phyloP scores from a whole-genome alignment of 179 eudicot species.

The Patellifolia procumbens region DNA sequence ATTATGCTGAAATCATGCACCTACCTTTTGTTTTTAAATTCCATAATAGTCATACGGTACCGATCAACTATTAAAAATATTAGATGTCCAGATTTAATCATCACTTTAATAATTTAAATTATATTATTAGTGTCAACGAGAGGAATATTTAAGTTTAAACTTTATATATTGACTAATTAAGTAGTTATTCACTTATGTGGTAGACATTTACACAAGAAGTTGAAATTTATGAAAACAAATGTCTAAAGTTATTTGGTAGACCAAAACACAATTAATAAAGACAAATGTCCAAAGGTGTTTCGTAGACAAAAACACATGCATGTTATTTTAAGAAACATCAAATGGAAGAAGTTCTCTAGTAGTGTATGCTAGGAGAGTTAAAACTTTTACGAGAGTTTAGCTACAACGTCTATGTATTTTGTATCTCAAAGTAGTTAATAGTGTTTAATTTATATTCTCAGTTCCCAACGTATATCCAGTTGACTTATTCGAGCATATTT shows the following conservation, averaged over 20 bases:
- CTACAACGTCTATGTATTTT: too few relatives aligned
- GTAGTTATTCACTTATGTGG: neutral
- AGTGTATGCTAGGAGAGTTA: too few relatives aligned
- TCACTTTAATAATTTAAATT: neutral
- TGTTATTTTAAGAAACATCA: too few relatives aligned
- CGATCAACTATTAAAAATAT: too few relatives aligned
- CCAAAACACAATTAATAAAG: neutral
- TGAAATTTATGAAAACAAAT: neutral
- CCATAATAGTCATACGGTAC: too few relatives aligned
- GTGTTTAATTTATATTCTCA: constrained; percentile 14
- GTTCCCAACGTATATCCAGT: constrained; percentile 88
- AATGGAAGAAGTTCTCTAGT: too few relatives aligned
- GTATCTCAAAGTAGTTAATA: neutral
- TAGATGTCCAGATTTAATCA: neutral
- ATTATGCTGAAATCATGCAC: neutral
- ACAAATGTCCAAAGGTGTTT: neutral
- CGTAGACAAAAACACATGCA: too few relatives aligned
- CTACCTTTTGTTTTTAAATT: neutral
- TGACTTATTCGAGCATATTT: constrained; percentile 84
- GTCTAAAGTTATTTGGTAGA: neutral
- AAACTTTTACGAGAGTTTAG: too few relatives aligned
- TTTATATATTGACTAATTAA: too few relatives aligned
- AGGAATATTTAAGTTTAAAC: too few relatives aligned
- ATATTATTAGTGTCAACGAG: neutral
- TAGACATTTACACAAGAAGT: neutral